Conservation (phyloP, 495 filamentous ascomycete species). For the Clohesyomyces aquaticus region DNA sequence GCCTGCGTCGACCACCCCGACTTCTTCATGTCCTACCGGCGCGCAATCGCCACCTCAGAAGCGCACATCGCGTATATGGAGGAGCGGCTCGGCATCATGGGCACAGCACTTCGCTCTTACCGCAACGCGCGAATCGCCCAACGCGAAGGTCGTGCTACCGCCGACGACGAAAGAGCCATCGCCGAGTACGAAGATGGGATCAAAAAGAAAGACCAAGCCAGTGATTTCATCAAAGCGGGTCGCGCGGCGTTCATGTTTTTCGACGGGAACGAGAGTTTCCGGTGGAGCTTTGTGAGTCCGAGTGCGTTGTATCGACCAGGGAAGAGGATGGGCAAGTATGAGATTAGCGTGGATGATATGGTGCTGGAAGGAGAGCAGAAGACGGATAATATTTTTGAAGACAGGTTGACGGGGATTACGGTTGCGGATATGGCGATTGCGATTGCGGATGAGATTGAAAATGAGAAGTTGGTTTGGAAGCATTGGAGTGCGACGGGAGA, state of each 20-base stretch:
- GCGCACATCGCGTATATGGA: constrained; percentile 43
- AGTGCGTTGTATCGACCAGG: constrained; percentile 40
- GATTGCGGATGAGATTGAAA: constrained; percentile 44
- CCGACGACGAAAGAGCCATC: constrained; percentile 20
- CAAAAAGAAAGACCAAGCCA: constrained; percentile 28
- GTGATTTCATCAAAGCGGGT: constrained; percentile 41
- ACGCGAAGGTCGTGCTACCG: constrained; percentile 19
- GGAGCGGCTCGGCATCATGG: constrained; percentile 39
- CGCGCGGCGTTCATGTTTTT: constrained; percentile 41
- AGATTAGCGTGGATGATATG: constrained; percentile 39
- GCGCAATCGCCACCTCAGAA: constrained; percentile 41
- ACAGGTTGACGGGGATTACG: constrained; percentile 39
- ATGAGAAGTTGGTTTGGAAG: constrained; percentile 37
- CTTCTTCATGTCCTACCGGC: constrained; percentile 43
- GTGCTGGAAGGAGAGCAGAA: constrained; percentile 34
- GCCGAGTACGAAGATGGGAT: constrained; percentile 32
- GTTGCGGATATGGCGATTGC: constrained; percentile 43
- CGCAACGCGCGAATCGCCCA: constrained; percentile 36
- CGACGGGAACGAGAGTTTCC: constrained; percentile 40
- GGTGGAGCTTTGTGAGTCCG: constrained; percentile 41
- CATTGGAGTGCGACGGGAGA: constrained; percentile 43
- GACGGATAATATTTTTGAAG: constrained; percentile 36
- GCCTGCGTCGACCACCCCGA: constrained; percentile 36
- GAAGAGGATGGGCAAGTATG: constrained; percentile 41
- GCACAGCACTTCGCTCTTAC: constrained; percentile 33